Conservation (phyloP, 257 asterid genomes). For the Ajuga chamaepitys region DNA sequence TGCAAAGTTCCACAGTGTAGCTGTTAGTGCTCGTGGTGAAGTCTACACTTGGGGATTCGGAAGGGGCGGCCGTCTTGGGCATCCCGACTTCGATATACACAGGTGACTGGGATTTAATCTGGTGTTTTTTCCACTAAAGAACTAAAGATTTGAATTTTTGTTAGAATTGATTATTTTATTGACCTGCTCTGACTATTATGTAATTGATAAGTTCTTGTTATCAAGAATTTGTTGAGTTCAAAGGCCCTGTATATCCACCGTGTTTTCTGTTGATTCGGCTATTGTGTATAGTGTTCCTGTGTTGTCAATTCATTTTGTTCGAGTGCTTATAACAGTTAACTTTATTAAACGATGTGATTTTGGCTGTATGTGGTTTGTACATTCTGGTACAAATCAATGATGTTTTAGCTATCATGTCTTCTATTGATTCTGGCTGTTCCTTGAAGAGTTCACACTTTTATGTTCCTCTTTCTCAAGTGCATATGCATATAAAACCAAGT, state of each 20-base stretch:
- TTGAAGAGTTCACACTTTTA: neutral
- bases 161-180: neutral
- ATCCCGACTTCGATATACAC: constrained; percentile 93
- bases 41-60: constrained; percentile 99
- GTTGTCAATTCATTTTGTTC: neutral
- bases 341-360: neutral
- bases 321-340: neutral
- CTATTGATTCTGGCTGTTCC: neutral
- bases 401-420: neutral
- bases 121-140: neutral
- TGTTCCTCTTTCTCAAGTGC: neutral
- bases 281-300: neutral
- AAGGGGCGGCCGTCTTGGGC: constrained; percentile 99
- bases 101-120: constrained; percentile 40
- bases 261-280: neutral
- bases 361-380: neutral
- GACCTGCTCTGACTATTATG: neutral
- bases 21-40: constrained; percentile 78
- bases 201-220: neutral
- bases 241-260: neutral
- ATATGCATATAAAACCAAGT: neutral
- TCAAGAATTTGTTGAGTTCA: neutral
- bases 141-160: neutral
- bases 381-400: no score
- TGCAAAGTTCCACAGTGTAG: constrained; percentile 95